Evolutionary conservation across 2,329 filamentous ascomycete genomes (phyloP), one percentile per base, ranked within the genome.

Genomic region (Alternaria hordeiaustralica): DNA sequence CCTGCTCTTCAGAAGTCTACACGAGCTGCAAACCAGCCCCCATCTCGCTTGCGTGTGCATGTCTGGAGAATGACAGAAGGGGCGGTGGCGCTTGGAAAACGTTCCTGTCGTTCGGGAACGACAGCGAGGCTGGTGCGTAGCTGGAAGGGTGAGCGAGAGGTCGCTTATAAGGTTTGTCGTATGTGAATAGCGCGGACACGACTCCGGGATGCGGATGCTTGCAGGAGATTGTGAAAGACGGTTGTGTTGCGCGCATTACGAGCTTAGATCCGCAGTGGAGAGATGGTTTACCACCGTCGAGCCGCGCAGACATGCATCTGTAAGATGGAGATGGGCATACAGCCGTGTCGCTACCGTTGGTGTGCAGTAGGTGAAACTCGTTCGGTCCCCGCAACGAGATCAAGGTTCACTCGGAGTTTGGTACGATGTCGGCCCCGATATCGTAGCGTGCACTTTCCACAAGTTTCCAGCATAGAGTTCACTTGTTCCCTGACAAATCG

Each of bases 401-500:
- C 21, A 64, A 20, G 51, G 58, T 58, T 57, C 55, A 33, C n/a
- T 28, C 8, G 53, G 26, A 56, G 55, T 61, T 61, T 58, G 63
- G 57, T 58, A 58, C 56, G 57, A 63, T 54, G n/a, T 59, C 36
- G 23, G 44, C 8, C 33, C 58, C 51, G 59, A 46, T 43, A 23
- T 33, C 28, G 46, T 65, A 65, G 63, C 51, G 63, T 13, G 41
- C 21, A 65, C 55, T 44, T 44, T 62, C 53, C 13, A 41, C 20
- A 13, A 25, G 41, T 15, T 12, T 33, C 30, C 15, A 12, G 30
- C 13, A 12, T 33, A 53, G 49, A 36, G 20, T 62, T 47, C 45
- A n/a, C 10, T 46, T 30, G 12, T 43, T 26, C 55, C 28, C 46
- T 33, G 55, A 55, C 26, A 23, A 23, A 26, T 28, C 11, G 21